phyloP scores from a whole-genome alignment of 441 rosid genomes.

The Pelargonium fulgidum region DNA sequence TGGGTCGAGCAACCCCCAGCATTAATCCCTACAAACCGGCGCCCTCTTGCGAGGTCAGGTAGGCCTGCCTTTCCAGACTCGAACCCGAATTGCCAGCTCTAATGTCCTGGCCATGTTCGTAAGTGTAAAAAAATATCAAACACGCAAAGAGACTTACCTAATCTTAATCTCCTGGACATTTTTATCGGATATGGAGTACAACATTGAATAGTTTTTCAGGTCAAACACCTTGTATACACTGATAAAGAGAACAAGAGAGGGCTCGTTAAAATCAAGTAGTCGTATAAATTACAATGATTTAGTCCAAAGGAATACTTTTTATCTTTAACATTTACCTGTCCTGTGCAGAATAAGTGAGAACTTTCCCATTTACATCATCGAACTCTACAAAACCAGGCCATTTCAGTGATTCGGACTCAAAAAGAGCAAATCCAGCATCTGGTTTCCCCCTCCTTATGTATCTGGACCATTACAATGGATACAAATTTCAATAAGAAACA shows the following conservation, averaged over 20 bases:
- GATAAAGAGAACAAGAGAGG: constrained; percentile 10
- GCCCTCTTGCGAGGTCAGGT: too few species aligned
- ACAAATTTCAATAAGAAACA: neutral
- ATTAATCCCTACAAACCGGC: too few species aligned
- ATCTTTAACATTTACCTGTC: constrained; percentile 39
- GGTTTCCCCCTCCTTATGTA: constrained; percentile 64
- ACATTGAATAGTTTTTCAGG: constrained; percentile 53
- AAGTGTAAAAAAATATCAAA: neutral
- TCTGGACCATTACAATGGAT: constrained; percentile 19
- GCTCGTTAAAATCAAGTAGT: neutral
- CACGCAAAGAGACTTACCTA: constrained; percentile 31
- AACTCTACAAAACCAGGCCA: constrained; percentile 86
- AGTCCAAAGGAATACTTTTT: neutral
- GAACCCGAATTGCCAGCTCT: too few species aligned
- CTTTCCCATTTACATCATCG: constrained; percentile 77
- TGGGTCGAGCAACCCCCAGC: too few species aligned
- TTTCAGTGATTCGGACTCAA: constrained; percentile 62
- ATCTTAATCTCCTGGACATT: constrained; percentile 57
- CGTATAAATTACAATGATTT: constrained; percentile 9
- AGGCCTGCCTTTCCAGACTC: too few species aligned
- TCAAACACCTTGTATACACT: constrained; percentile 65
- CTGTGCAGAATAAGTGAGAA: constrained; percentile 65
- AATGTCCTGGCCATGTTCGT: neutral
- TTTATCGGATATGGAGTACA: constrained; percentile 54
- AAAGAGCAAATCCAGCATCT: constrained; percentile 69